A percentile compares a stretch with the other conserved stretches of the same genome.
These are phyloP conservation scores for Terfezia boudieri DNA, from an alignment of 495 filamentous ascomycete species.

Conservation along the genomic window DNA sequence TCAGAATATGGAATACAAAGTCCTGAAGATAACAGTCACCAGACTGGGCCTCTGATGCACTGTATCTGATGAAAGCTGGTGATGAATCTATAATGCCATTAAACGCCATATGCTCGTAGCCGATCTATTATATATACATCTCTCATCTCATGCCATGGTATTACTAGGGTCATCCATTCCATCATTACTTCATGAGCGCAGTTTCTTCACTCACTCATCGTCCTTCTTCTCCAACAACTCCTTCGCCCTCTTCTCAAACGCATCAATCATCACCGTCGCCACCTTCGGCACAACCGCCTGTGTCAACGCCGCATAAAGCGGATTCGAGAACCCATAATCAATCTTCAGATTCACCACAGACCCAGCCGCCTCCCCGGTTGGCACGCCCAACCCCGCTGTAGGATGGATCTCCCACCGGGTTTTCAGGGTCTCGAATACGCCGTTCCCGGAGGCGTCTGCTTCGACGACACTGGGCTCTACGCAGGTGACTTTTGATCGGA, in stretches of 20 bases:
- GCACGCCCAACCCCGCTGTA: conserved; percentile 20
- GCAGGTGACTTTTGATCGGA: conserved; percentile 55
- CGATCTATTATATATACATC: too few species aligned
- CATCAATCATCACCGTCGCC: conserved; percentile 69
- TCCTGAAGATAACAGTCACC: too few species aligned
- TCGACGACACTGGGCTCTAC: conserved; percentile 40
- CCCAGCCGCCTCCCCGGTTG: conserved; percentile 20
- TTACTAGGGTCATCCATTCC: too few species aligned
- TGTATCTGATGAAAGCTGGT: too few species aligned
- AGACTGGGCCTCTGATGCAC: too few species aligned
- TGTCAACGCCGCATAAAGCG: conserved; percentile 59
- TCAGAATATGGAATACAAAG: too few species aligned
- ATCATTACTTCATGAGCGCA: too few species aligned
- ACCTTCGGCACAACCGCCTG: conserved; percentile 61
- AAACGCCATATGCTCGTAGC: too few species aligned
- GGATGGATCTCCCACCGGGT: conserved; percentile 53
- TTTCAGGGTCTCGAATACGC: conserved; percentile 50
- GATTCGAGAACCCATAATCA: conserved; percentile 62
- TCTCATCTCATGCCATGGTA: too few species aligned
- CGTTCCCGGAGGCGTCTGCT: conserved; percentile 24
- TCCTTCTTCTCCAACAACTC: conserved; percentile 26
- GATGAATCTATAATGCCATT: too few species aligned
- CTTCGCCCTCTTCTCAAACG: conserved; percentile 65
- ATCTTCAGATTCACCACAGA: conserved; percentile 56
- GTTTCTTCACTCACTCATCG: too few species aligned